phyloP scores from a whole-genome alignment of 495 filamentous ascomycete genomes.

The Aspergillus nanangensis region DNA sequence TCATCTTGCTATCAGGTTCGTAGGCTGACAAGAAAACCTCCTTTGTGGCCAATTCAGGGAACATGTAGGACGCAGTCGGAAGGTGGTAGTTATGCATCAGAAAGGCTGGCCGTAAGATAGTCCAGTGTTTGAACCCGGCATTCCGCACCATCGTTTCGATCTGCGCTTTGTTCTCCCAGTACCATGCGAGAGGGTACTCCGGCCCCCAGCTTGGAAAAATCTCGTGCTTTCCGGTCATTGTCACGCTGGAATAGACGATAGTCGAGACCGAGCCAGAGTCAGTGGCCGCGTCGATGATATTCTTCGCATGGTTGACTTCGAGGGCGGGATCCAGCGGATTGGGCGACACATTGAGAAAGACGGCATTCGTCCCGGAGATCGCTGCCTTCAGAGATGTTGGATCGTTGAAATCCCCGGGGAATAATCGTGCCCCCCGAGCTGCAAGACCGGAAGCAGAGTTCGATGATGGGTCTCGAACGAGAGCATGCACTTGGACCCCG shows the following conservation, averaged over 20 bases:
- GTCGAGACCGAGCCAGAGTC: neutral
- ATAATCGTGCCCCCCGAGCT: neutral
- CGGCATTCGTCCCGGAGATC: neutral
- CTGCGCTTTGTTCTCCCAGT: neutral
- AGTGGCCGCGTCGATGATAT: slow-evolving; percentile 1
- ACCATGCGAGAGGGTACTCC: neutral
- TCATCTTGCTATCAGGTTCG: neutral
- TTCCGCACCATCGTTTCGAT: neutral
- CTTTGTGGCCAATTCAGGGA: neutral
- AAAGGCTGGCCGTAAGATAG: neutral
- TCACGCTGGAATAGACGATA: neutral
- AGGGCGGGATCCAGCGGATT: neutral
- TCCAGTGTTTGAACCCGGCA: neutral
- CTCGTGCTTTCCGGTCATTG: slow-evolving; percentile 1
- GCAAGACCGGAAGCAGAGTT: neutral
- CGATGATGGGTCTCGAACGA: neutral
- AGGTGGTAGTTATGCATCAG: neutral
- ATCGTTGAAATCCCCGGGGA: neutral
- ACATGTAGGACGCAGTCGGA: neutral
- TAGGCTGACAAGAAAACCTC: neutral
- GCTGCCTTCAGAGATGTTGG: neutral
- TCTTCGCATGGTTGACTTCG: neutral
- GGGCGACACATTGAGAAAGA: neutral
- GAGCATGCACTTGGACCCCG: slow-evolving; percentile 1
- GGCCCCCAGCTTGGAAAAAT: neutral